These are phyloP conservation scores for Cutaneotrichosporon sp. DNA, from an alignment of 1,284 basidiomycete species.

Conservation along the genomic window DNA sequence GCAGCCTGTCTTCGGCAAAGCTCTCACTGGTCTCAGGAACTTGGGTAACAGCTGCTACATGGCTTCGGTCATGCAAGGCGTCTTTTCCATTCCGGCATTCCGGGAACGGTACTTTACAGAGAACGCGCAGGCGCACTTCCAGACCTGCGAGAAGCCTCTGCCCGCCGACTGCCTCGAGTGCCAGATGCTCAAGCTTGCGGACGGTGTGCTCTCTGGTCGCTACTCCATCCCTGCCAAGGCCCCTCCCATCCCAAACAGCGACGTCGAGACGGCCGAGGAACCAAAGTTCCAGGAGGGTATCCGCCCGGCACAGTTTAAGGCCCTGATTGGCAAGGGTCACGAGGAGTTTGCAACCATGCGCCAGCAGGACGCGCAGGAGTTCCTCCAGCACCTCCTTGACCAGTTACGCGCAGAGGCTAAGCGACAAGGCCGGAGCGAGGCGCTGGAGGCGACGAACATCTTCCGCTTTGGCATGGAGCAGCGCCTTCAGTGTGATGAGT, in stretches of 20 bases:
- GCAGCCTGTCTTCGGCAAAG: constrained; percentile 81
- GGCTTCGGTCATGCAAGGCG: constrained; percentile 82
- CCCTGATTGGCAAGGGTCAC: constrained; percentile 85
- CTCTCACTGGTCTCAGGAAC: constrained; percentile 83
- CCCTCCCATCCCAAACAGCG: constrained; percentile 29
- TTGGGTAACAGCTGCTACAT: constrained; percentile 98
- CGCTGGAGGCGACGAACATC: constrained; percentile 62
- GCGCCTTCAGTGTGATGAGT: constrained; percentile 73
- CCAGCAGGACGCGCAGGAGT: constrained; percentile 97
- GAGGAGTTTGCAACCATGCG: constrained; percentile 94
- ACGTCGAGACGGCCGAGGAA: constrained; percentile 34
- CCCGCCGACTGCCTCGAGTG: constrained; percentile 88
- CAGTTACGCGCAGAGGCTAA: constrained; percentile 64
- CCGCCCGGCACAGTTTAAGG: constrained; percentile 78
- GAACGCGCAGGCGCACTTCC: constrained; percentile 57
- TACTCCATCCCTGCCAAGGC: constrained; percentile 65
- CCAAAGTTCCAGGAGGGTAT: constrained; percentile 77
- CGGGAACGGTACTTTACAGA: constrained; percentile 64
- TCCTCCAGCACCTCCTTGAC: constrained; percentile 74
- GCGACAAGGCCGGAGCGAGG: constrained; percentile 47
- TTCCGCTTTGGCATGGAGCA: constrained; percentile 84
- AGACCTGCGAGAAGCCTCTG: constrained; percentile 61
- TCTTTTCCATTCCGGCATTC: constrained; percentile 79
- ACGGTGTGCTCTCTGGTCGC: constrained; percentile 86
- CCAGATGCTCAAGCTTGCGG: constrained; percentile 87